phyloP scores from a whole-genome alignment of 2,329 filamentous ascomycete genomes.

The Parascedosporium putredinis region DNA sequence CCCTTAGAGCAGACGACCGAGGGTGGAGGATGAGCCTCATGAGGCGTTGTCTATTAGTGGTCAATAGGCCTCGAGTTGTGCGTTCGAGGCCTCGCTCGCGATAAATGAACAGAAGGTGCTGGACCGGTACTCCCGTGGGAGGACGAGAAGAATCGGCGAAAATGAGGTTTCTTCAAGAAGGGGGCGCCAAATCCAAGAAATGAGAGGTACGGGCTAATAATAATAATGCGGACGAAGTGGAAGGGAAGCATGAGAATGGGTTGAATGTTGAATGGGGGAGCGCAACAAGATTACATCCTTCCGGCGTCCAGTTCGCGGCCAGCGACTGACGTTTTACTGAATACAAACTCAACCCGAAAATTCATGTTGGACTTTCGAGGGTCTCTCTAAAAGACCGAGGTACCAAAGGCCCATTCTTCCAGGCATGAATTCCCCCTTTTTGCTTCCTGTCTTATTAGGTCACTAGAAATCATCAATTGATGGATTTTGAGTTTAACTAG shows the following conservation, averaged over 20 bases:
- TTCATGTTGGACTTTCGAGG: neutral
- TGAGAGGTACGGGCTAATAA: too few relatives aligned
- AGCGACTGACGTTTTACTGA: slow-evolving; percentile 4
- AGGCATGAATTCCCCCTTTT: neutral
- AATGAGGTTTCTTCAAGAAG: too few relatives aligned
- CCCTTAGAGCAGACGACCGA: neutral
- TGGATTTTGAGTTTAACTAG: slow-evolving; percentile 5
- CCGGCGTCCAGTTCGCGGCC: neutral
- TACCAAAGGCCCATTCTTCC: too few relatives aligned
- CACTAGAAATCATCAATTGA: neutral
- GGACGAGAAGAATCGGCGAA: too few relatives aligned
- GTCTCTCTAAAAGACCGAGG: neutral
- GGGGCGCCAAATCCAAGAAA: neutral
- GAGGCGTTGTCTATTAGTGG: too few relatives aligned
- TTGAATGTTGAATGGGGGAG: slow-evolving; percentile 12
- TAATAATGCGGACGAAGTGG: too few relatives aligned
- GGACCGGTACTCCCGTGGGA: too few relatives aligned
- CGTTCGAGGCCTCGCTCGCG: too few relatives aligned
- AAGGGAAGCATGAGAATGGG: too few relatives aligned
- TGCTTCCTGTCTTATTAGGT: neutral
- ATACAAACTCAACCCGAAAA: slow-evolving; percentile 5
- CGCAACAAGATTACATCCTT: neutral
- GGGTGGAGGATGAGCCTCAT: neutral
- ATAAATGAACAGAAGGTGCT: too few relatives aligned
- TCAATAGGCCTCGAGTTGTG: too few relatives aligned